Evolutionary conservation across 2,329 filamentous ascomycete genomes (phyloP).

Genomic region (Bimuria novae-zelandiae): DNA sequence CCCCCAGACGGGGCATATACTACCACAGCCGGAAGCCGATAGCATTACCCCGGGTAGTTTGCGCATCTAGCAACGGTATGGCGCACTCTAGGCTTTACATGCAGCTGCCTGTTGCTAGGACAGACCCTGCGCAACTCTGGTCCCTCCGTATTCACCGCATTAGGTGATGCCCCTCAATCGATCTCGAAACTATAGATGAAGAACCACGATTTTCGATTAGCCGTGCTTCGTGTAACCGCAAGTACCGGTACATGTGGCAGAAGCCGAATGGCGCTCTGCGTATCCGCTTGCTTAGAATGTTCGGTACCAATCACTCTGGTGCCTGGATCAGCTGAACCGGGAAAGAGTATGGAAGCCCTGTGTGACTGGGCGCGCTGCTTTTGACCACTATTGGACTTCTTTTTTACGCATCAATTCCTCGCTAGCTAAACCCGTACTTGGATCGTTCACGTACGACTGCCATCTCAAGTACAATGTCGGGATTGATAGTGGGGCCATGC

Average conservation of each 20-base stretch:
- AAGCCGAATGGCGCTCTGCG: background rate
- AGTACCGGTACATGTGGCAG: background rate
- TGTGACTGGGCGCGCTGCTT: no score
- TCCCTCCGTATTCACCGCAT: constrained; percentile 21
- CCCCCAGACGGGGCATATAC: constrained; percentile 17
- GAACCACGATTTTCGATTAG: constrained; percentile 1
- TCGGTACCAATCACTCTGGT: no score
- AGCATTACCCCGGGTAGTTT: constrained; percentile 23
- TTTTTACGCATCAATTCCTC: constrained; percentile 18
- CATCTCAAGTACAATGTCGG: no score
- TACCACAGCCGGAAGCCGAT: constrained; percentile 16
- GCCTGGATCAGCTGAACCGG: no score
- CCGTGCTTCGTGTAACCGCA: constrained; percentile 1
- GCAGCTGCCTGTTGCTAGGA: constrained; percentile 20
- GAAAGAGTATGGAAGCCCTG: no score
- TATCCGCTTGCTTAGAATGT: background rate
- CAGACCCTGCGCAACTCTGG: constrained; percentile 15
- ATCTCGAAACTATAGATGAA: constrained; percentile 12
- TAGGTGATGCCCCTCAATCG: constrained; percentile 16
- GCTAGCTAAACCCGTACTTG: no score
- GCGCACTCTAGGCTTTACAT: no score
- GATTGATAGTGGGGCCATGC: constrained; percentile 23
- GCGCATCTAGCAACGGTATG: constrained; percentile 24
- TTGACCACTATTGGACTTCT: background rate
- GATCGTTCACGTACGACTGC: no score